Conservation (phyloP, 2,329 filamentous ascomycete species). For the Xylariaceae sp. region DNA sequence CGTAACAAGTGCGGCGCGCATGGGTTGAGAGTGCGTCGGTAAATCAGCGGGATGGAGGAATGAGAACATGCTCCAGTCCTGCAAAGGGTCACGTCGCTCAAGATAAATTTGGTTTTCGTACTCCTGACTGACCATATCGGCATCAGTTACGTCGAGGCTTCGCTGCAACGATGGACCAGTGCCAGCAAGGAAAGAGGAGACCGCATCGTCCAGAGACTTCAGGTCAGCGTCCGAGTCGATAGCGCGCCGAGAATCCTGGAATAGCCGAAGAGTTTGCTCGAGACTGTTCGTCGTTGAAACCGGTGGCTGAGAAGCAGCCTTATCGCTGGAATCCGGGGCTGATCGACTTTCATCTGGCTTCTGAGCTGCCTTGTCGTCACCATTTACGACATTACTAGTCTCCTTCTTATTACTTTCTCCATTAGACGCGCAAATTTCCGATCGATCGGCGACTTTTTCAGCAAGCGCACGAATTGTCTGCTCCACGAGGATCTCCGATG, state of each 20-base stretch:
- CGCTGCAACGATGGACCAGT: conserved; percentile 6
- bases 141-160: not conserved
- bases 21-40: conserved; percentile 13
- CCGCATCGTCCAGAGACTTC: not conserved
- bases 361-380: not conserved
- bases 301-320: not conserved
- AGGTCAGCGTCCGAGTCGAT: conserved; percentile 10
- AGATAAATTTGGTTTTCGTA: conserved; percentile 19
- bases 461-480: conserved; percentile 12
- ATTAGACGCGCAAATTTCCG: not conserved
- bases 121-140: conserved; percentile 3
- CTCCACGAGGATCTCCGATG: conserved; percentile 8
- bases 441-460: conserved; percentile 12
- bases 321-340: not conserved
- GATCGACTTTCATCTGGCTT: not conserved
- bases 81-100: conserved; percentile 16
- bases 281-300: not conserved
- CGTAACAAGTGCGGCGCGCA: conserved; percentile 17
- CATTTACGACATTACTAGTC: not conserved
- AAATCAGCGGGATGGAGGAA: conserved; percentile 13
- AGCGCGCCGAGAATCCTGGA: conserved; percentile 13
- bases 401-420: not conserved
- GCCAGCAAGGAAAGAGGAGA: conserved; percentile 4
- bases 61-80: conserved; percentile 11
- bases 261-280: conserved; percentile 7